Evolutionary conservation across 495 filamentous ascomycete species (phyloP).

Genomic region (Bacidia gigantensis): DNA sequence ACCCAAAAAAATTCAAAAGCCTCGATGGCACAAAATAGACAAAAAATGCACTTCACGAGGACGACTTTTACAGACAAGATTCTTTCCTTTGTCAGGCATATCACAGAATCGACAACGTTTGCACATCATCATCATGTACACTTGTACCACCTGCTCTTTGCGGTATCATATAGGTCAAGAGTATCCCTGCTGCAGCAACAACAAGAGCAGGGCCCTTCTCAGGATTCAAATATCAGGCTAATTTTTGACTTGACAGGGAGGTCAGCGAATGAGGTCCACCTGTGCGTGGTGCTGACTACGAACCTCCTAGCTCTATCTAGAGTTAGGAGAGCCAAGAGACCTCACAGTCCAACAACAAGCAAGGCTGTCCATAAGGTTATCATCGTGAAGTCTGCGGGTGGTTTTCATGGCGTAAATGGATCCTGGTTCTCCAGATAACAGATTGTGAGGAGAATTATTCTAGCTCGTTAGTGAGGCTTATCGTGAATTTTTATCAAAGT

Average conservation of each 20-base stretch:
- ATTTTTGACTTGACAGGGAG: neutral
- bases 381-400: too few species aligned
- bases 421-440: too few species aligned
- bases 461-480: too few species aligned
- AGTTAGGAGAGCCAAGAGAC: conserved; percentile 1
- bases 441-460: too few species aligned
- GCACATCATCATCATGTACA: too few species aligned
- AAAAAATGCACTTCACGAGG: neutral
- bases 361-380: too few species aligned
- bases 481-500: too few species aligned
- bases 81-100: conserved; percentile 1
- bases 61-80: neutral
- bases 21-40: neutral
- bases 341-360: too few species aligned
- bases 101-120: neutral
- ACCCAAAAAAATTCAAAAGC: neutral
- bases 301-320: neutral
- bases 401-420: too few species aligned
- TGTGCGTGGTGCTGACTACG: conserved; percentile 1
- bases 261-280: conserved; percentile 1
- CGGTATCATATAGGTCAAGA: neutral
- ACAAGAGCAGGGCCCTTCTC: neutral
- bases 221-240: neutral
- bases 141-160: too few species aligned
- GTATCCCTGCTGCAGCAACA: neutral